Evolutionary conservation across 139 green algal genomes (phyloP), one percentile per base, ranked within the genome.

Genomic region (Closterium sp.): DNA sequence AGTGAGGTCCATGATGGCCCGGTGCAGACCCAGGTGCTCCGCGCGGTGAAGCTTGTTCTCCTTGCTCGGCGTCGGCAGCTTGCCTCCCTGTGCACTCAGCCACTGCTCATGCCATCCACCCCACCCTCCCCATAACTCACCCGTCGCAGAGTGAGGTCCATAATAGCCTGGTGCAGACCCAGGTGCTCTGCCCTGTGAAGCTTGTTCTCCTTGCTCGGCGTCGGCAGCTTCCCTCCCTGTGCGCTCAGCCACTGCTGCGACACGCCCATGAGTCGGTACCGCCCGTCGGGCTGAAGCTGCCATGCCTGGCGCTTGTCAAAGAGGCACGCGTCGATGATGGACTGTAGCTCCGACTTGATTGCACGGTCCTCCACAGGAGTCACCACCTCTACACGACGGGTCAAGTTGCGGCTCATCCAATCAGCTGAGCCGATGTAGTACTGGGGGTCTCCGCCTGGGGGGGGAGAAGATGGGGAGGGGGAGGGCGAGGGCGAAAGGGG

Each of bases 331-430:
- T 95, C 91, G 13, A 97, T 87, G 7, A 95, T 94, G 42, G 96
- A 92, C 31, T 92, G 91, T 13, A 97, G 86, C 89, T 96, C 92
- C 62, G 84, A 34, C 91, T 96, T 94, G 38, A 96, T 89, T 85
- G 22, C 91, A 0, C 62, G 31, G 87, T 96, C 92, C 27, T 92
- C n/a, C 24, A 96, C 91, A 9, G 94, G 95, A 0, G 94, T 94
- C n/a, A 94, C 95, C 3, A 97, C 95, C 90, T 97, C 96, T 17
- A 97, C 95, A 19, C 96, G 93, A 27, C 93, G 85, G 0, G 91
- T 91, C 31, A 97, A 92, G 91, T 97, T 97, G 62, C 96, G 90
- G 1, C 91, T 89, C 95, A 96, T 96, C 95, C 95, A 96, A 79
- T 97, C 96, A 1, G 96, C 95, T 0, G 92, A 95, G 38, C 96